phyloP scores from a whole-genome alignment of 441 rosid species.

The Corymbia calophylla region DNA sequence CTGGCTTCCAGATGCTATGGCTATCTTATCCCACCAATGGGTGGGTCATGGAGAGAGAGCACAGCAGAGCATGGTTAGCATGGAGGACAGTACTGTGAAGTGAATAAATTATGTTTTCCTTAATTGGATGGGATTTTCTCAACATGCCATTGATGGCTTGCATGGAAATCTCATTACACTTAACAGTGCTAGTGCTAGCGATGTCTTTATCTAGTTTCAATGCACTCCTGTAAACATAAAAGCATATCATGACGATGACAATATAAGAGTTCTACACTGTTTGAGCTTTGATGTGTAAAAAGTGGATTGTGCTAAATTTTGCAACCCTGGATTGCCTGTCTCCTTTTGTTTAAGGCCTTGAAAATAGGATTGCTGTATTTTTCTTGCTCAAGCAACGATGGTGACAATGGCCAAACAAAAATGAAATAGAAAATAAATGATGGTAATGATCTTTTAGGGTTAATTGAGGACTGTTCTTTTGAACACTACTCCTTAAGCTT shows the following conservation, averaged over 20 bases:
- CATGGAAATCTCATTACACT: background rate
- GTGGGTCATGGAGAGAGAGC: background rate
- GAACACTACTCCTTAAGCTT: background rate
- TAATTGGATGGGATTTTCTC: background rate
- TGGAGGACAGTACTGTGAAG: background rate
- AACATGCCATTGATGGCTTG: background rate
- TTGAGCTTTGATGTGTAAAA: background rate
- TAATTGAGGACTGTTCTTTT: background rate
- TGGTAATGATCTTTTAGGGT: background rate
- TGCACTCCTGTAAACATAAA: background rate
- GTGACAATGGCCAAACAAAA: background rate
- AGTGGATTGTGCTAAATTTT: background rate
- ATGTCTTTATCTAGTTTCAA: background rate
- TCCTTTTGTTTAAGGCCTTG: background rate
- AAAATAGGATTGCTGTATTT: background rate
- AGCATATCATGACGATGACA: background rate
- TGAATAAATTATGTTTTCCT: background rate
- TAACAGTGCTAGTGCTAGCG: background rate
- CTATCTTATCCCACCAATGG: background rate
- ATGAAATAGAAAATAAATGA: background rate
- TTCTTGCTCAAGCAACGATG: background rate
- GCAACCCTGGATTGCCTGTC: background rate
- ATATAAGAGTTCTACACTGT: background rate
- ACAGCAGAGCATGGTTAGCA: background rate
- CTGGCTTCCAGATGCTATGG: background rate